Percentiles rank a stretch among this genome's conserved stretches.
phyloP scores from a whole-genome alignment of 2,329 filamentous ascomycete species.

The Ascochyta fabae region DNA sequence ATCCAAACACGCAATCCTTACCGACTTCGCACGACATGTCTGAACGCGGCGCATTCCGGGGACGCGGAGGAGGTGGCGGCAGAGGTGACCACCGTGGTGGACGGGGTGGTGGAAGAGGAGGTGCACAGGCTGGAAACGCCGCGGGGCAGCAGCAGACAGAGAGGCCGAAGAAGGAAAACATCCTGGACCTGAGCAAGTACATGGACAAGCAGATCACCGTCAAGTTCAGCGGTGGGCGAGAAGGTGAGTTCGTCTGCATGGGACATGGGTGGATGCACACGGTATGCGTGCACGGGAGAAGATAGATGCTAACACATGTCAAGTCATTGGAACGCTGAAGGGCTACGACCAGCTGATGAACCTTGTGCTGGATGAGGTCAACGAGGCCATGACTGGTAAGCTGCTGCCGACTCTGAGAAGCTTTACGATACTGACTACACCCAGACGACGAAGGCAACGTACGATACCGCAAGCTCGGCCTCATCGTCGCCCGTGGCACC shows the following conservation, averaged over 20 bases:
- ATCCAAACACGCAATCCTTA: conserved; percentile 16
- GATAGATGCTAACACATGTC: conserved; percentile 13
- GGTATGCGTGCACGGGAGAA: too few species aligned
- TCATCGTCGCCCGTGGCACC: conserved; percentile 88
- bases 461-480: conserved; percentile 77
- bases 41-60: conserved; percentile 61
- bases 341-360: conserved; percentile 99
- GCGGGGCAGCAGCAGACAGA: conserved; percentile 54
- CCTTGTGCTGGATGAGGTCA: conserved; percentile 90
- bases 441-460: conserved; percentile 93
- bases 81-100: conserved; percentile 49
- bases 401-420: not conserved
- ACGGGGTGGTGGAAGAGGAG: conserved; percentile 51
- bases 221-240: conserved; percentile 94
- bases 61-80: conserved; percentile 44
- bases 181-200: conserved; percentile 92
- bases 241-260: conserved; percentile 65
- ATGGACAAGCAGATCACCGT: conserved; percentile 96
- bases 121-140: conserved; percentile 42
- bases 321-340: conserved; percentile 88
- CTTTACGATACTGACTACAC: not conserved
- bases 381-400: conserved; percentile 86
- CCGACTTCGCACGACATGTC: conserved; percentile 53
- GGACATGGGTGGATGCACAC: not conserved
- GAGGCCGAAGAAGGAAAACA: conserved; percentile 97